Percentiles rank a stretch among this genome's conserved stretches.
phyloP scores from a whole-genome alignment of 208 protist genomes.

The Leishmania gerbilli region DNA sequence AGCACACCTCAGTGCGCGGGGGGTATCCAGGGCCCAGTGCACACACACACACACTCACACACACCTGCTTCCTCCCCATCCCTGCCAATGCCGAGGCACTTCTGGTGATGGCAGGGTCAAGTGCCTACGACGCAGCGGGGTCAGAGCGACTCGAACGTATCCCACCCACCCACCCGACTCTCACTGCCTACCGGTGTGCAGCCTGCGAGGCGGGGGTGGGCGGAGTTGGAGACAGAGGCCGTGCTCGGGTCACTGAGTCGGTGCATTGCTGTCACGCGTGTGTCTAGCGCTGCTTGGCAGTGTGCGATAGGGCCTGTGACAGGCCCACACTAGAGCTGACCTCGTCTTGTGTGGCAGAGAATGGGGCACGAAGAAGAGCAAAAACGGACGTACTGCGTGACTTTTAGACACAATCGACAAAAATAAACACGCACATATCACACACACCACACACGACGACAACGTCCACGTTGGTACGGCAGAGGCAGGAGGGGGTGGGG shows the following conservation, averaged over 20 bases:
- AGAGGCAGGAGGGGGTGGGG: neutral
- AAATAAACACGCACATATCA: neutral
- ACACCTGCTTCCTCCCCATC: no score
- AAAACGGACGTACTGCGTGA: neutral
- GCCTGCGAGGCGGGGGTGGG: no score
- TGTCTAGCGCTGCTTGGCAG: no score
- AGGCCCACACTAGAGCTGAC: no score
- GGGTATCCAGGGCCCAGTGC: neutral
- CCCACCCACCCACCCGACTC: no score
- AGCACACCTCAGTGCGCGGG: neutral
- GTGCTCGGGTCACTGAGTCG: no score
- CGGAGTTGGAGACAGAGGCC: no score
- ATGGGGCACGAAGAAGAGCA: neutral
- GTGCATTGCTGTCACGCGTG: no score
- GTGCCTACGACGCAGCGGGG: neutral
- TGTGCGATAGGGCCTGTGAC: no score
- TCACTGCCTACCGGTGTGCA: no score
- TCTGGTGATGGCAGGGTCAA: neutral
- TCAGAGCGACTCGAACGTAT: neutral
- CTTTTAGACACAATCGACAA: neutral
- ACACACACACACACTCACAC: neutral
- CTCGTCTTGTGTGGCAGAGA: neutral
- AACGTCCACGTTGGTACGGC: neutral
- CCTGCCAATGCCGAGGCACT: no score
- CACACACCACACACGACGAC: neutral